Percentiles rank a stretch among this genome's conserved stretches.
phyloP scores from a whole-genome alignment of 306 rosid species.

The Betula pendula region DNA sequence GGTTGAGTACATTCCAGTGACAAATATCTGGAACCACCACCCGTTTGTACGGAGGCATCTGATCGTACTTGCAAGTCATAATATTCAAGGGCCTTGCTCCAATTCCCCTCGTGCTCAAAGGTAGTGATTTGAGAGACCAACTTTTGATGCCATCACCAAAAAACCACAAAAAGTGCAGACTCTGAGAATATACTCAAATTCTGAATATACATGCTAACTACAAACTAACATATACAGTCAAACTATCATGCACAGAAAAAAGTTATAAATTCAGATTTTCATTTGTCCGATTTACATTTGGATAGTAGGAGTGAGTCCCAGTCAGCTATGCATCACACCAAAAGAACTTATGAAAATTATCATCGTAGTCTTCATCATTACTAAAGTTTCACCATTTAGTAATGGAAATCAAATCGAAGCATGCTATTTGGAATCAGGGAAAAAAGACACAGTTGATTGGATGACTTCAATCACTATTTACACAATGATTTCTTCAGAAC shows the following conservation, averaged over 20 bases:
- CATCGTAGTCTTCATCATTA: neutral
- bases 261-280: neutral
- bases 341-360: neutral
- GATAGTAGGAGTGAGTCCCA: neutral
- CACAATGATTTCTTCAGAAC: neutral
- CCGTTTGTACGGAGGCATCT: conserved; percentile 40
- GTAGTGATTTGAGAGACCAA: conserved; percentile 78
- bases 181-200: conserved; percentile 12
- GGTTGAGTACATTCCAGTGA: conserved; percentile 40
- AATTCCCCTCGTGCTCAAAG: conserved; percentile 91
- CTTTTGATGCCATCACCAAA: conserved; percentile 52
- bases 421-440: neutral
- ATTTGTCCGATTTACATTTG: neutral
- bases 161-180: conserved; percentile 15
- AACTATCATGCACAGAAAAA: neutral
- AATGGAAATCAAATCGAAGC: neutral
- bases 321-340: neutral
- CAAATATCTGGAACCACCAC: conserved; percentile 41
- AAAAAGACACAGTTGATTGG: neutral
- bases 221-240: neutral
- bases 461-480: neutral
- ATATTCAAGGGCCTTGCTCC: conserved; percentile 97
- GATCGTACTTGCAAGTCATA: conserved; percentile 88
- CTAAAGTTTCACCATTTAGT: neutral
- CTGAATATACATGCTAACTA: neutral